Conservation (phyloP, 495 filamentous ascomycete species). For the Lophiostoma macrostomum region DNA sequence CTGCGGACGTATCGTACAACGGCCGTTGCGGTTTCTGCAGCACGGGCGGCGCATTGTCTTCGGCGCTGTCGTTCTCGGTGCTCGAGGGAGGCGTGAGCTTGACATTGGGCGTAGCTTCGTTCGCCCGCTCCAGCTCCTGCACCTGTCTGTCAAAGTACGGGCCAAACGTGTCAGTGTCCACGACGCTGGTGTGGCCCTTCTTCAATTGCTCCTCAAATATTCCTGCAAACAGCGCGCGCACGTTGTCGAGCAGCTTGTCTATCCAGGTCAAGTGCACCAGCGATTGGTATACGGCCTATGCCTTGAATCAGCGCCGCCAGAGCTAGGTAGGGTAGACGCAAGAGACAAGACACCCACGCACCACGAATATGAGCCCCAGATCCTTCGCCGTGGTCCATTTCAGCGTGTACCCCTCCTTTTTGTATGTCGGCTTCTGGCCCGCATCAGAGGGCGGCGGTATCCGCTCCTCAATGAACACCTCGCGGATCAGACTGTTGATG, state of each 20-base stretch:
- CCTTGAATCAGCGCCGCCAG: slow-evolving; percentile 23
- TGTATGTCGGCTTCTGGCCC: slow-evolving; percentile 67
- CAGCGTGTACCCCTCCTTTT: slow-evolving; percentile 88
- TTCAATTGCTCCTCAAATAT: slow-evolving; percentile 85
- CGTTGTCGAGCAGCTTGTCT: slow-evolving; percentile 92
- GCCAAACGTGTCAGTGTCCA: slow-evolving; percentile 76
- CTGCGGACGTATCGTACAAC: slow-evolving; percentile 48
- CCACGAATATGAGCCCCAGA: slow-evolving; percentile 91
- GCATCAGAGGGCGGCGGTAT: slow-evolving; percentile 59
- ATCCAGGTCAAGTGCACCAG: slow-evolving; percentile 94
- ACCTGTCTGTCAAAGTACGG: slow-evolving; percentile 93
- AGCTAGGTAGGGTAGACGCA: no score
- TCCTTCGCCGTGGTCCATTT: slow-evolving; percentile 94
- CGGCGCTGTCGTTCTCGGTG: slow-evolving; percentile 35
- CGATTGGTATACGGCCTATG: slow-evolving; percentile 92
- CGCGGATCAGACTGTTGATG: slow-evolving; percentile 90
- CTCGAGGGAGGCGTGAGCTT: slow-evolving; percentile 43
- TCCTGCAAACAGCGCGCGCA: slow-evolving; percentile 82
- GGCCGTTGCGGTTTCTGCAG: slow-evolving; percentile 44
- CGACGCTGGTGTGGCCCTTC: slow-evolving; percentile 70
- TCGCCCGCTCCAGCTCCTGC: slow-evolving; percentile 69
- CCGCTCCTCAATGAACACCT: slow-evolving; percentile 95
- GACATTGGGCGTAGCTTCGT: slow-evolving; percentile 37
- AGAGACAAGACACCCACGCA: slow-evolving; percentile 47
- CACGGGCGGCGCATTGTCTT: slow-evolving; percentile 53